These are phyloP conservation scores for Apiospora sp. DNA, from an alignment of 2,329 filamentous ascomycete species.

Conservation along the genomic window DNA sequence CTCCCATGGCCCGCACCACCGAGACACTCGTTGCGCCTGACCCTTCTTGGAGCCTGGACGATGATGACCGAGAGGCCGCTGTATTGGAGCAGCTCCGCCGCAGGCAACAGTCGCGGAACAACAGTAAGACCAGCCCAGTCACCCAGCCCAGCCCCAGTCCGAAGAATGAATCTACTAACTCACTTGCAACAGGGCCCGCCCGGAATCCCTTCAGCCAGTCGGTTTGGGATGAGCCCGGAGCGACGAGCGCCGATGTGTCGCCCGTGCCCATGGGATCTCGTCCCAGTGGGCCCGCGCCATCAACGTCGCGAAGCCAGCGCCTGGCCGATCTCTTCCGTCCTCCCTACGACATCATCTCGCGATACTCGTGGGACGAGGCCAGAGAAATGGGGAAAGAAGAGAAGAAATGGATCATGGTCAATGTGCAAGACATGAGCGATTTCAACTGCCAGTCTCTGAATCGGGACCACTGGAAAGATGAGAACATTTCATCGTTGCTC, in stretches of 20 bases:
- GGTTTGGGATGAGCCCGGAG: conserved; percentile 48
- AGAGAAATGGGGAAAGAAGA: conserved; percentile 85
- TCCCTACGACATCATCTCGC: conserved; percentile 87
- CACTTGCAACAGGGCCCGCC: conserved; percentile 26
- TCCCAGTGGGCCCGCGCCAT: conserved; percentile 47
- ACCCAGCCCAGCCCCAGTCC: not conserved
- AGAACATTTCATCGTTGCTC: conserved; percentile 78
- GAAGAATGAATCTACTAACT: conserved; percentile 26
- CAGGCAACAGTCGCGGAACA: conserved; percentile 45
- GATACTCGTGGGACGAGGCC: conserved; percentile 78
- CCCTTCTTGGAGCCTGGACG: conserved; percentile 57
- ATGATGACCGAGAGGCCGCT: conserved; percentile 64
- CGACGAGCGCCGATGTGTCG: conserved; percentile 42
- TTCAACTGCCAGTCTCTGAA: conserved; percentile 96
- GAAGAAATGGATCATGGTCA: conserved; percentile 94
- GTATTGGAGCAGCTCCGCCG: conserved; percentile 72
- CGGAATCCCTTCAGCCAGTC: conserved; percentile 43
- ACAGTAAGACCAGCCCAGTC: conserved; percentile 25
- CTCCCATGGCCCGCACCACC: conserved; percentile 88
- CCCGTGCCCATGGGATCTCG: conserved; percentile 44
- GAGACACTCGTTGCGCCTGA: conserved; percentile 86
- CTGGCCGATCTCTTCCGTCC: conserved; percentile 93
- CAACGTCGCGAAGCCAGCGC: conserved; percentile 76
- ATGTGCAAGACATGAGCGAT: conserved; percentile 90
- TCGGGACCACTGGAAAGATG: conserved; percentile 94